Evolutionary conservation across 768 basidiomycete genomes (phyloP).

Genomic region (Mycena galericulata): DNA sequence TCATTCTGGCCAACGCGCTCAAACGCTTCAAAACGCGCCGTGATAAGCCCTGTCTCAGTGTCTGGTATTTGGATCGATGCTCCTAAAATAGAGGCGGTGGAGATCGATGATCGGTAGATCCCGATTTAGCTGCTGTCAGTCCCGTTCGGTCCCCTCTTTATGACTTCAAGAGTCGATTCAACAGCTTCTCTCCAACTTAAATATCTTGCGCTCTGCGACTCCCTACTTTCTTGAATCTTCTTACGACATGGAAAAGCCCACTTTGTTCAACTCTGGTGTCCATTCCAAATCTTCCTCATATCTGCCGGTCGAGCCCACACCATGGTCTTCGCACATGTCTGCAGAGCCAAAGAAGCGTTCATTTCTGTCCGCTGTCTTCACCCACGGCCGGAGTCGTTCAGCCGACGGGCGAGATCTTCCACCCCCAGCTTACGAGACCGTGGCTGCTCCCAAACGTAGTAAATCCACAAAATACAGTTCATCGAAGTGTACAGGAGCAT

Average conservation of each 20-base stretch:
- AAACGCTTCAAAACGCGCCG: no score
- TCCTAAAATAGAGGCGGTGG: no score
- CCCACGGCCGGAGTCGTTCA: slow-evolving; percentile 10
- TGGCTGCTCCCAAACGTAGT: slow-evolving; percentile 2
- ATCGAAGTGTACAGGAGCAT: background rate
- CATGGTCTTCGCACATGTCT: background rate
- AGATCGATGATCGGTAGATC: no score
- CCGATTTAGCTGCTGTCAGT: no score
- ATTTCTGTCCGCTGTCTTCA: slow-evolving; percentile 20
- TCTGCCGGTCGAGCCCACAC: background rate
- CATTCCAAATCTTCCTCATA: slow-evolving; percentile 15
- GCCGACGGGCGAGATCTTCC: slow-evolving; percentile 3
- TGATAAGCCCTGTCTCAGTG: no score
- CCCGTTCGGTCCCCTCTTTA: no score
- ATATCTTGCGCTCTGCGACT: background rate
- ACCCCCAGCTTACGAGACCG: slow-evolving; percentile 25
- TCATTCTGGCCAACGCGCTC: no score
- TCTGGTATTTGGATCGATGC: no score
- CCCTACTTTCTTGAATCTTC: background rate
- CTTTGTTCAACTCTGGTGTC: background rate
- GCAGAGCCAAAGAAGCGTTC: slow-evolving; percentile 8
- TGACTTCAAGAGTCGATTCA: background rate
- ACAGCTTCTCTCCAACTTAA: background rate
- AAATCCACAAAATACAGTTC: background rate
- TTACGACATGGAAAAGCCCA: background rate